Base-by-base conservation (phyloP, 2,329 filamentous ascomycete genomes). In the Neocucurbitaria cava region DNA sequence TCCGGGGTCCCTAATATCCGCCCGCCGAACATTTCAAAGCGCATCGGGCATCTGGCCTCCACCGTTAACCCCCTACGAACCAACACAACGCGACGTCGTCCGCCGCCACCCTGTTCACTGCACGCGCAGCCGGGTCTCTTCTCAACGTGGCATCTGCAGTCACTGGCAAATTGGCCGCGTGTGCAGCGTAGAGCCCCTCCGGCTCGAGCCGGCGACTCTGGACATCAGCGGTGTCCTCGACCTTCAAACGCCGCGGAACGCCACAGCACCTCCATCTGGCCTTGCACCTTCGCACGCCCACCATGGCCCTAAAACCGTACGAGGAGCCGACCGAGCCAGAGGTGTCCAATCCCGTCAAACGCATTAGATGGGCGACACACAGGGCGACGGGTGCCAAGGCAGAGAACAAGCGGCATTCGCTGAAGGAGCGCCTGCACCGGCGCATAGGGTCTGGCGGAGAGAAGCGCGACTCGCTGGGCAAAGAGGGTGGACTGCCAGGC, bases 341-440 rank as follows among this genome's bases (percentile, higher is more conserved):
- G 65, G 78, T 83, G 55, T 84, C 84, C 39, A 84, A 83, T 59
- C 83, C 85, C 8, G 89, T 88, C 20, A 92, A 94, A 73, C 85
- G 93, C 72, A 88, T 95, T 76, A 85, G 95, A 87, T 98, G 95
- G 95, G 94, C 95, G 17, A 98, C 95, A n/a, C 91, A 93, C 70
- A 91, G 92, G 74, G 86, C 90, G 76, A 87, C 88, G 13, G 87
- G 90, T 68, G 85, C 87, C 71, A 90, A 88, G 73, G 91, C 89
- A 61, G 82, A 84, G 65, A 83, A 85, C 73, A 98, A 97, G 82
- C 88, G 95, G 59, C 80, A 88, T 53, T 95, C 91, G 41, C 88
- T 98, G 60, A 86, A 95, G 68, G 88, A 90, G 68, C 88, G 92
- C 65, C 81, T 88, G 59, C 86, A 91, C 73, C 87, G 85, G 70